Evolutionary conservation across 306 rosid genomes (phyloP).

Genomic region (Hylodesmum podocarpum): DNA sequence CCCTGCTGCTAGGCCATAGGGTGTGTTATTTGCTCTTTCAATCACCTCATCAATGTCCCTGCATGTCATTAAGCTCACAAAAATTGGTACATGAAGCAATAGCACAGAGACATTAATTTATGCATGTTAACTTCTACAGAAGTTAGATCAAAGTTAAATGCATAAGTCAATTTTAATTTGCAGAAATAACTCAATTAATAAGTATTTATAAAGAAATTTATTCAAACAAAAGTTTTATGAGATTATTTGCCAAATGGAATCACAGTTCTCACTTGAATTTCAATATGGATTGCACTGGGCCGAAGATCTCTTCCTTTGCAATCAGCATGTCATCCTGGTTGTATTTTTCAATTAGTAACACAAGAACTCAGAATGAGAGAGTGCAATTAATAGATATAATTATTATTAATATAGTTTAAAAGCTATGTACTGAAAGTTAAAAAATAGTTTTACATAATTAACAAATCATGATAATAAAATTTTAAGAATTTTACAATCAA

Average conservation of each 20-base stretch:
- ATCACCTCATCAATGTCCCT: slow-evolving; percentile 68
- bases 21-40: slow-evolving; percentile 56
- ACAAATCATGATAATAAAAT: no score
- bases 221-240: no score
- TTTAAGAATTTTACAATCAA: no score
- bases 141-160: no score
- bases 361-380: not conserved
- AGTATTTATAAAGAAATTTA: no score
- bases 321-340: slow-evolving; percentile 72
- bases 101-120: not conserved
- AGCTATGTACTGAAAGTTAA: no score
- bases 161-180: no score
- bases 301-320: slow-evolving; percentile 80
- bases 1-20: slow-evolving; percentile 82
- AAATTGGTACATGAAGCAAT: not conserved
- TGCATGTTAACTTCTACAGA: no score
- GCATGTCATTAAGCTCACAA: slow-evolving; percentile 32
- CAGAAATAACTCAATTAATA: no score
- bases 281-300: slow-evolving; percentile 77
- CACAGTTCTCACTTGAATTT: slow-evolving; percentile 59
- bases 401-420: not conserved
- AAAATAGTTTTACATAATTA: no score
- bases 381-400: not conserved
- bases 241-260: not conserved
- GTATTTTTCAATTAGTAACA: not conserved